Base-by-base conservation (phyloP, 1,284 basidiomycete genomes). In the Trametes hirsuta region DNA sequence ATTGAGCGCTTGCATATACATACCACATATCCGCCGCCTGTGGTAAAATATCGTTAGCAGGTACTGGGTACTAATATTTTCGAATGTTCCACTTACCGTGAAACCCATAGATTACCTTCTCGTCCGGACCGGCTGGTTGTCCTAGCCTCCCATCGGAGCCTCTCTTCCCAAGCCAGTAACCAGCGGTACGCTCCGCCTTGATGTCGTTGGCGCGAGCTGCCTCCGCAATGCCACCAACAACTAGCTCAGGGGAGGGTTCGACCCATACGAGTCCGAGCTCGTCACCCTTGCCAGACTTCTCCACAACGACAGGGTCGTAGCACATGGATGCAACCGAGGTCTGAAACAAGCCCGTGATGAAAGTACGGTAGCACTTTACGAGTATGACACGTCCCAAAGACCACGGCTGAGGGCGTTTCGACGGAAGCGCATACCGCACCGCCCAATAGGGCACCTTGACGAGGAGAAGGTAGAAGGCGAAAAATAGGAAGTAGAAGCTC, bases 381-480 rank as follows among this genome's bases (percentile, higher is more conserved):
- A 72, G 55, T 6, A 84, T 18, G 6, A 75, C 69, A 10, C 80
- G 76, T 47, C 67, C 73, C 18, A 81, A 52, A 18, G 69, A 66
- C 75, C 72, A 75, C 6, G 70, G 56, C 37, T 64, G 57, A 30
- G 71, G 71, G 18, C 74, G 70, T 30, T 54, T 59, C 21, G 62
- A 68, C n/a, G 64, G 66, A 8, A 63, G 63, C n/a, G 67, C 41
- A 41, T 68, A 70, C 24, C 58, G 57, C 15, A 75, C 44, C 3
- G 53, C 55, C 82, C 84, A 85, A 53, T 79, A 66, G 1, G 84
- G 84, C 53, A 84, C 41, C 9, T 52, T 51, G 34, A 84, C 44
- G 56, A 83, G 71, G n/a, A 79, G 45, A 1, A 76, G 77, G 24
- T 70, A 64, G 15, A 81, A 35, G n/a, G 80, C 46, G 45, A 78